A percentile compares a stretch with the other conserved stretches of the same genome.
Conservation (phyloP, 345 rosid genomes). For the Populus davidiana region DNA sequence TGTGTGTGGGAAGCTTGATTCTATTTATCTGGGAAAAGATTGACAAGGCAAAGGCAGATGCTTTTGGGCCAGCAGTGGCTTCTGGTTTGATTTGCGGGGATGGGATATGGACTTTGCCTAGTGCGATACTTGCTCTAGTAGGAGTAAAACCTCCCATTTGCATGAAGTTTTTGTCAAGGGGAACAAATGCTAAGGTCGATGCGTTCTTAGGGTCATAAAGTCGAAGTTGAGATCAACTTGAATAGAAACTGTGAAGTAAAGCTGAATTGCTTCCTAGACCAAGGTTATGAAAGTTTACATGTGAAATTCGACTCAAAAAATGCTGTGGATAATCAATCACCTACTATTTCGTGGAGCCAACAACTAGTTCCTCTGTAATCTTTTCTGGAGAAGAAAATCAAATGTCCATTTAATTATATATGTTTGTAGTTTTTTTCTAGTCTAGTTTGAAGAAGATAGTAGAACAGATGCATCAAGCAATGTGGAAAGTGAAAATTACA, state of each 20-base stretch:
- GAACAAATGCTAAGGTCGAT: conserved; percentile 9
- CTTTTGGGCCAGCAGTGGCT: conserved; percentile 34
- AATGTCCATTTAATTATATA: neutral
- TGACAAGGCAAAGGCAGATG: conserved; percentile 25
- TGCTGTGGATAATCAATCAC: neutral
- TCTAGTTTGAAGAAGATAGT: neutral
- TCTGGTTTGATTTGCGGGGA: conserved; percentile 35
- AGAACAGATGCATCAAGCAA: neutral
- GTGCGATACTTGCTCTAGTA: conserved; percentile 27
- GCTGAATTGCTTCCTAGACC: neutral
- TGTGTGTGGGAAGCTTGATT: conserved; percentile 40
- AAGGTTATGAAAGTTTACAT: neutral
- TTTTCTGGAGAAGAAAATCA: neutral
- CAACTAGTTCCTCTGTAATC: neutral
- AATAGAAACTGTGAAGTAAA: neutral
- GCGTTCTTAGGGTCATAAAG: neutral
- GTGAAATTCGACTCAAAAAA: neutral
- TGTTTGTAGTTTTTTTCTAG: neutral
- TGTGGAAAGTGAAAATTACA: neutral
- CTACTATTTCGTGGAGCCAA: neutral
- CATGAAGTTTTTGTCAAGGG: conserved; percentile 37
- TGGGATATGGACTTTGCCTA: neutral
- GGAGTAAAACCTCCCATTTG: conserved; percentile 43
- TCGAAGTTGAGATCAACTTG: neutral
- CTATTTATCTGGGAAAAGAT: conserved; percentile 33